These are phyloP conservation scores for Fomitopsis betulina DNA, from an alignment of 1,284 basidiomycete species.

Conservation along the genomic window DNA sequence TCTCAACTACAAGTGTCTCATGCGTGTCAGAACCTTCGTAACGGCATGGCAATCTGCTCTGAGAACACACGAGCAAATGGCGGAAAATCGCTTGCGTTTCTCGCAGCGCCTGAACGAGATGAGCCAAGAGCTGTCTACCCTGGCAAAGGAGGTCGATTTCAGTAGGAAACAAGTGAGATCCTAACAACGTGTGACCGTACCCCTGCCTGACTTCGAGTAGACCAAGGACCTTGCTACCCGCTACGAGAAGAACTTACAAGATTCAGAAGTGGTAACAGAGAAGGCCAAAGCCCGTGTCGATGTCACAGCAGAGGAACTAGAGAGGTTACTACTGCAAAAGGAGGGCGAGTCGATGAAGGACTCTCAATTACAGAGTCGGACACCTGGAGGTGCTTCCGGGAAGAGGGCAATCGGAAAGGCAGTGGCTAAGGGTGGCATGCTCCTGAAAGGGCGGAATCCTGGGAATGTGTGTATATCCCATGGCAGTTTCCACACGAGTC, in stretches of 20 bases:
- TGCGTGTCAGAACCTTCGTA: constrained; percentile 74
- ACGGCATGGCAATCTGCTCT: constrained; percentile 84
- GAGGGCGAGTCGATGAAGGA: constrained; percentile 90
- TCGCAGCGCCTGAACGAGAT: constrained; percentile 88
- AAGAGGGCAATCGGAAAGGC: constrained; percentile 82
- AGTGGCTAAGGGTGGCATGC: constrained; percentile 85
- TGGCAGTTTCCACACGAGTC: background rate
- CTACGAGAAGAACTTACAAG: constrained; percentile 85
- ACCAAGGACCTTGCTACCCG: constrained; percentile 87
- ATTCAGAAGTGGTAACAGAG: constrained; percentile 86
- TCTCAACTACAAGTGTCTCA: background rate
- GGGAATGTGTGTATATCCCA: constrained; percentile 63
- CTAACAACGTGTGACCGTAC: background rate
- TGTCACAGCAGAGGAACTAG: constrained; percentile 89
- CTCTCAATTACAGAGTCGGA: constrained; percentile 58
- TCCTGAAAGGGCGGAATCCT: constrained; percentile 93
- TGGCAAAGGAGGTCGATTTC: constrained; percentile 93
- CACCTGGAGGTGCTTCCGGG: constrained; percentile 52
- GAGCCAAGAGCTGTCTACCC: constrained; percentile 86
- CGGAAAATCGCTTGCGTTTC: constrained; percentile 85
- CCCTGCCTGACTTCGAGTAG: constrained; percentile 32
- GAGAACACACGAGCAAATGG: constrained; percentile 85
- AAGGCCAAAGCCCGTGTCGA: constrained; percentile 90
- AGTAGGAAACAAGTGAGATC: constrained; percentile 76
- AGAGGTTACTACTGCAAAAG: constrained; percentile 90